A percentile compares a stretch with the other conserved stretches of the same genome.
Conservation (phyloP, 148 eudicot species). For the Rhododendron ovatum region DNA sequence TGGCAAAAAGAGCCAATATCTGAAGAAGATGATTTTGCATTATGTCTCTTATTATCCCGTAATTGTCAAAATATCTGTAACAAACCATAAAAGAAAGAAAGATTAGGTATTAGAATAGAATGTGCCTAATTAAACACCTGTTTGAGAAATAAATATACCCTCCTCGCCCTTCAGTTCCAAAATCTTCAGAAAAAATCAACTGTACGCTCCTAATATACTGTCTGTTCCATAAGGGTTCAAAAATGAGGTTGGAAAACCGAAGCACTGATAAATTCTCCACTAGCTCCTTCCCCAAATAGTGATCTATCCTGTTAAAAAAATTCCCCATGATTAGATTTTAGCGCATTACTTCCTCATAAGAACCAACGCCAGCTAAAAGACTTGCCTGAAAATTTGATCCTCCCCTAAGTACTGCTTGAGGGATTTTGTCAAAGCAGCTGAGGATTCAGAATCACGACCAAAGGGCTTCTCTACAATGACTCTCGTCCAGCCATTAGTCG, state of each 20-base stretch:
- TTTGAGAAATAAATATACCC: conserved; percentile 49
- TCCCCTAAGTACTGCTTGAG: conserved; percentile 83
- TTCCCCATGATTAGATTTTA: neutral
- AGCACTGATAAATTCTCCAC: conserved; percentile 96
- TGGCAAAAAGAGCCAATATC: conserved; percentile 93
- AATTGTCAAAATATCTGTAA: conserved; percentile 81
- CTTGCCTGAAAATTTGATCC: conserved; percentile 92
- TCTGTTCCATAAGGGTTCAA: conserved; percentile 97
- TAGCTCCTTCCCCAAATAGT: conserved; percentile 93
- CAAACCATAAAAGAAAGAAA: conserved; percentile 9
- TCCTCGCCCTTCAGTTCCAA: conserved; percentile 99
- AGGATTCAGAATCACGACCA: conserved; percentile 97
- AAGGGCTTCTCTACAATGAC: conserved; percentile 98
- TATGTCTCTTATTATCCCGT: conserved; percentile 92
- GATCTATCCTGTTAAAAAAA: conserved; percentile 72
- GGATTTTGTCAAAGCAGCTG: conserved; percentile 81
- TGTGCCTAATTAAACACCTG: neutral
- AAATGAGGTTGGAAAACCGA: conserved; percentile 92
- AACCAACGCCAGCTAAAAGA: neutral
- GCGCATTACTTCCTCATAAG: neutral
- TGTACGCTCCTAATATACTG: conserved; percentile 95
- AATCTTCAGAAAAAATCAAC: conserved; percentile 92
- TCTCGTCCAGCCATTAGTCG: conserved; percentile 88
- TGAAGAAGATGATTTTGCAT: conserved; percentile 99
- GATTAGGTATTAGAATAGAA: conserved; percentile 11